Evolutionary conservation across 495 filamentous ascomycete species (phyloP).

Genomic region (Mycothermus thermophilus): DNA sequence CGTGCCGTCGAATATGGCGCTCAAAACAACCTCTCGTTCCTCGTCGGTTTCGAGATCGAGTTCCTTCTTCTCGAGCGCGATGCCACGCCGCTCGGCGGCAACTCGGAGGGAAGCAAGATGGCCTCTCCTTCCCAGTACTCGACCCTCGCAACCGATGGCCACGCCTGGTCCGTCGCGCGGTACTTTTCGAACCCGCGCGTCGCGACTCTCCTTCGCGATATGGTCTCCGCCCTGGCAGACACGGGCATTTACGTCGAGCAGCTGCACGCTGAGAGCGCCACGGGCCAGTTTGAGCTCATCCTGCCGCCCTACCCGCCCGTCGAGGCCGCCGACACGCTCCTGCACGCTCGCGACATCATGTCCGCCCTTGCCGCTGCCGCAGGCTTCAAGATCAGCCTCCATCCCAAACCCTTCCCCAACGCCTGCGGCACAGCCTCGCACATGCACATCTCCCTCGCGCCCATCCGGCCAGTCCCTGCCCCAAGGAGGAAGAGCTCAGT

Average conservation of each 20-base stretch:
- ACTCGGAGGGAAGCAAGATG: slow-evolving; percentile 10
- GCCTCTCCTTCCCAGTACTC: slow-evolving; percentile 18
- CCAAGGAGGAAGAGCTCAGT: no score
- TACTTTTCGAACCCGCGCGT: slow-evolving; percentile 39
- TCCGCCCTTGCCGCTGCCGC: slow-evolving; percentile 41
- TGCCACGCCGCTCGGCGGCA: neutral
- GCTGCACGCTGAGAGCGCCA: slow-evolving; percentile 63
- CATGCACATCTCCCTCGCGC: slow-evolving; percentile 47
- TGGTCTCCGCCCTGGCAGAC: slow-evolving; percentile 39
- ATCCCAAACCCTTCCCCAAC: slow-evolving; percentile 52
- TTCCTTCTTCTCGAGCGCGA: slow-evolving; percentile 49
- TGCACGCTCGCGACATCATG: slow-evolving; percentile 61
- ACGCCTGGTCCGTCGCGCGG: slow-evolving; percentile 50
- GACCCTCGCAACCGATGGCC: slow-evolving; percentile 28
- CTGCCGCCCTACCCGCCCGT: slow-evolving; percentile 52
- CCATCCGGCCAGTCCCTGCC: no score
- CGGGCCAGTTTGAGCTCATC: slow-evolving; percentile 73
- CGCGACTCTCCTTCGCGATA: slow-evolving; percentile 49
- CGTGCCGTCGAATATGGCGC: slow-evolving; percentile 35
- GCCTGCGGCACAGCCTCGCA: slow-evolving; percentile 53
- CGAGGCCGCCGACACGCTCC: slow-evolving; percentile 55
- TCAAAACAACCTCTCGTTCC: slow-evolving; percentile 35
- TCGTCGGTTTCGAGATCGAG: slow-evolving; percentile 74
- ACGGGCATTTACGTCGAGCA: slow-evolving; percentile 57
- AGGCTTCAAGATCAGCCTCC: slow-evolving; percentile 56